phyloP scores from a whole-genome alignment of 1,139 yeast species.

The Entelexis paramagnoliae region DNA sequence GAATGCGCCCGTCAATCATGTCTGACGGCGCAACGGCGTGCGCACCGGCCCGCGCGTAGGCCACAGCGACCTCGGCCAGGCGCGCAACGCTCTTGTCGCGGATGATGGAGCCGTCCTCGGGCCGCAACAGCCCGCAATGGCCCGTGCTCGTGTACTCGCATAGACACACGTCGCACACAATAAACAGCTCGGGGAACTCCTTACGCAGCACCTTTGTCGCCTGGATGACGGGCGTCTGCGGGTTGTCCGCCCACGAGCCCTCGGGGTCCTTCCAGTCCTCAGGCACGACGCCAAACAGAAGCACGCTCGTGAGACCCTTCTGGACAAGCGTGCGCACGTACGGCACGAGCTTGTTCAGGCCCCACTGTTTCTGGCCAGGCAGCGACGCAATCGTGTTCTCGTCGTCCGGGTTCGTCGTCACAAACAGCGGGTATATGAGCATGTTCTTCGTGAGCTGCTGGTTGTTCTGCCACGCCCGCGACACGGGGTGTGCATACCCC shows the following conservation, averaged over 20 bases:
- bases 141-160: conserved; percentile 97
- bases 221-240: conserved; percentile 84
- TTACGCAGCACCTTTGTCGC: conserved; percentile 56
- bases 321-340: conserved; percentile 58
- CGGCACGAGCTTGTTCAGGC: conserved; percentile 66
- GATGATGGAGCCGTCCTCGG: conserved; percentile 72
- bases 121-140: conserved; percentile 79
- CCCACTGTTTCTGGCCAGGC: conserved; percentile 83
- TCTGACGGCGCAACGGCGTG: conserved; percentile 95
- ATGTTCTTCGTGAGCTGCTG: conserved; percentile 71
- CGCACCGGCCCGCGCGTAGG: conserved; percentile 93
- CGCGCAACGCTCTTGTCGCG: conserved; percentile 68
- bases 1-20: conserved; percentile 93
- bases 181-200: conserved; percentile 69
- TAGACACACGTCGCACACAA: conserved; percentile 89
- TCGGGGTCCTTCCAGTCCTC: conserved; percentile 60
- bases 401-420: conserved; percentile 74
- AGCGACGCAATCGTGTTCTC: conserved; percentile 62
- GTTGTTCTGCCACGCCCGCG: conserved; percentile 86
- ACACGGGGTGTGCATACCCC: conserved; percentile 83
- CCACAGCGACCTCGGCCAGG: conserved; percentile 89
- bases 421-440: conserved; percentile 88
- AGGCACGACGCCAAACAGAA: conserved; percentile 84
- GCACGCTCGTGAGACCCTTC: conserved; percentile 78
- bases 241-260: conserved; percentile 93